Evolutionary conservation across 139 green algal species (phyloP), one percentile per base, ranked within the genome.

Genomic region (Asterochloris sp.): DNA sequence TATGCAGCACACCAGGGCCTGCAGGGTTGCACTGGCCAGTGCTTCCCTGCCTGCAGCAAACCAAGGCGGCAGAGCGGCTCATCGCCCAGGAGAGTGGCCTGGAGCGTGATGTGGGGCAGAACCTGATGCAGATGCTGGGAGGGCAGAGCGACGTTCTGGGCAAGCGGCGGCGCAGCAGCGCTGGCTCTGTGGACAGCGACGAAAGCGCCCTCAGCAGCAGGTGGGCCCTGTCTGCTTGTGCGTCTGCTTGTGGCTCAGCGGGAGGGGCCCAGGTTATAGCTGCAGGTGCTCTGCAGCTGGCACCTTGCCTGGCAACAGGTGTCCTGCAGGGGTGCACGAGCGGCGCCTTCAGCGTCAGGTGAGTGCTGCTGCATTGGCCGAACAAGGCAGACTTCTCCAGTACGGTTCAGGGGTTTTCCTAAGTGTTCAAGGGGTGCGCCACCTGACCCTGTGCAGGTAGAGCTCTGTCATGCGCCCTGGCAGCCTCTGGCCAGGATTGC

Each of bases 101-200:
- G 29, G 78, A 83, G 38, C 63, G 67, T 8, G 78, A 83, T 76
- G 78, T 83, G 78, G 68, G 68, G 12, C 61, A 64, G 67, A 83
- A 83, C 38, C 61, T 83, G 78, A 83, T 83, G n/a, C 78, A 83
- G 78, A 66, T 83, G 67, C 78, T 83, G 11, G 78, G 78, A 4
- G 78, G 67, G 13, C 68, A 24, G 13, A 80, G 68, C 60, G 76
- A 80, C 24, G 67, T 80, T 15, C 68, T 69, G 24, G 67, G 67
- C 67, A 67, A 66, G 11, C 69, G 78, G 23, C 78, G 78, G 19
- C 67, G 67, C 0, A n/a, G 28, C 17, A 77, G 67, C 67, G 63
- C 38, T 54, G 66, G 38, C 24, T 83, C 78, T 68, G 38, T 73
- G 21, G 62, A 16, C 67, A 71, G 47, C 16, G 68, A 83, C 60